A percentile compares a stretch with the other conserved stretches of the same genome.
Conservation (phyloP, 345 rosid species). For the Sisymbrium altissimum region DNA sequence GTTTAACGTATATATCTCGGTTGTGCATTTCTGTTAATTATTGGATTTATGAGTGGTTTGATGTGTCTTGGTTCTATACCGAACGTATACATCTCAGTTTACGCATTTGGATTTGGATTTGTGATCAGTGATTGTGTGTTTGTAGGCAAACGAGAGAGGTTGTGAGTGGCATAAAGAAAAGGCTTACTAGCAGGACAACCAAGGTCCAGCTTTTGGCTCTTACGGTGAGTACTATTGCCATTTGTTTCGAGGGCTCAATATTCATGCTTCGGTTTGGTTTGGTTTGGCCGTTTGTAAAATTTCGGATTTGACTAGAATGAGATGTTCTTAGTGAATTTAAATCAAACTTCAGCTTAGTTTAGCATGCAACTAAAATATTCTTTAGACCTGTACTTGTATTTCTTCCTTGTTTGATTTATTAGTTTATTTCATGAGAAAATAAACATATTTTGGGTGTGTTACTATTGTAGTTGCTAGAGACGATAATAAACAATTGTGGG, state of each 20-base stretch:
- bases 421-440: not conserved
- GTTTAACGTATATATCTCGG: not conserved
- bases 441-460: conserved; percentile 10
- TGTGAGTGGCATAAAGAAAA: conserved; percentile 91
- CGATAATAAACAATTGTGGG: conserved; percentile 91
- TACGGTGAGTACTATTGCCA: conserved; percentile 58
- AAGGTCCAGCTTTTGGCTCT: conserved; percentile 96
- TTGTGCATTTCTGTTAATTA: not conserved
- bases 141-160: conserved; percentile 94
- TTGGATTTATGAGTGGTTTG: not conserved
- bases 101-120: not conserved
- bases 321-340: not conserved
- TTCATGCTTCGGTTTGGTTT: not conserved
- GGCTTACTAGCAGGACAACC: conserved; percentile 69
- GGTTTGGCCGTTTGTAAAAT: not conserved
- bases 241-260: not conserved
- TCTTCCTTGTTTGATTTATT: not conserved
- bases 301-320: not conserved
- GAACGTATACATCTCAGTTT: not conserved
- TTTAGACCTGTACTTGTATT: not conserved
- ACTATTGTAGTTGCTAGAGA: conserved; percentile 76
- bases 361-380: not conserved
- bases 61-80: not conserved
- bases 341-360: not conserved
- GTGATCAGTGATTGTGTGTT: not conserved